phyloP scores from a whole-genome alignment of 2,329 filamentous ascomycete genomes.

The Pseudogymnoascus sp. region DNA sequence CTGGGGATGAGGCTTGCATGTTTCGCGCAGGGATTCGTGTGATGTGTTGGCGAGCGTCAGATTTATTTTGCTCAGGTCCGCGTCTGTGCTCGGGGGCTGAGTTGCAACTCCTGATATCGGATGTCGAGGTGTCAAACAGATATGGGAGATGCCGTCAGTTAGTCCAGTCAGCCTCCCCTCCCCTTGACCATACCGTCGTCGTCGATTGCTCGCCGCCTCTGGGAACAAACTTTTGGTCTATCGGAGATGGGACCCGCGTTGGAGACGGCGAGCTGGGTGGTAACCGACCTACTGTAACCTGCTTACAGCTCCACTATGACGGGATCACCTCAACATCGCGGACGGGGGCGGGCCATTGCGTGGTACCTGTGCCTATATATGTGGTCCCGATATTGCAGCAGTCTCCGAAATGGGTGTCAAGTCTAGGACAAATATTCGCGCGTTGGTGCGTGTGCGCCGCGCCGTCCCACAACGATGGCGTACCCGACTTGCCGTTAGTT shows the following conservation, averaged over 20 bases:
- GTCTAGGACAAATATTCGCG: not conserved
- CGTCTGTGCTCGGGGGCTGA: not conserved
- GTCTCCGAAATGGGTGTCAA: not conserved
- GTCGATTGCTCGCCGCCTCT: not conserved
- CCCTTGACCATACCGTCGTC: not conserved
- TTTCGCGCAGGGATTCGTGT: not conserved
- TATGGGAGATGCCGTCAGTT: not conserved
- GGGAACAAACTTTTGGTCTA: not conserved
- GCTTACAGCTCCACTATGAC: conserved; percentile 4
- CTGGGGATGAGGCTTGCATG: conserved; percentile 4
- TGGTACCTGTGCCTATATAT: conserved; percentile 2
- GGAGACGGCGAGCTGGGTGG: not conserved
- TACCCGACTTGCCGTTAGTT: conserved; percentile 6
- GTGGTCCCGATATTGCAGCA: not conserved
- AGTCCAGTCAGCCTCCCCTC: not conserved
- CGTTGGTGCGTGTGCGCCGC: not conserved
- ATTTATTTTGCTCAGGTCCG: not conserved
- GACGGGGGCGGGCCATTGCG: not conserved
- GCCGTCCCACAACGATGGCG: conserved; percentile 8
- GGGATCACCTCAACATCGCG: not conserved
- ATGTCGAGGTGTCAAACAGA: not conserved
- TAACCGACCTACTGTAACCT: not conserved
- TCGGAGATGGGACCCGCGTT: not conserved
- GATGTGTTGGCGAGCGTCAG: not conserved
- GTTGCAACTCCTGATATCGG: not conserved